phyloP scores from a whole-genome alignment of 352 stramenopile genomes.

The Phytophthora pinifolia region DNA sequence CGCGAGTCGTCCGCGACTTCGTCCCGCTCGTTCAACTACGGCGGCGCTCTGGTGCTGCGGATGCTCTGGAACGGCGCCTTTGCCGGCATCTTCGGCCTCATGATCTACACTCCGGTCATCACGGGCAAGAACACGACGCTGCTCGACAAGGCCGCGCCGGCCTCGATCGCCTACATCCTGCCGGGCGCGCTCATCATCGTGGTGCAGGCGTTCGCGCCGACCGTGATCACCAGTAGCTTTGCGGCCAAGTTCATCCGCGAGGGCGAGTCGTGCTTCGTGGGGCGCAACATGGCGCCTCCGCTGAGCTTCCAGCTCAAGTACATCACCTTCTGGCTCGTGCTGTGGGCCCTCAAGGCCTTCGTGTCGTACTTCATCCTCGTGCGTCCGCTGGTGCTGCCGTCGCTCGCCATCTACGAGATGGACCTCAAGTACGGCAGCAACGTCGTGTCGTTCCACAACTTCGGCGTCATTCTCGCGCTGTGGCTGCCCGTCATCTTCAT shows the following conservation, averaged over 20 bases:
- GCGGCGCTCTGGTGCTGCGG: constrained; percentile 51
- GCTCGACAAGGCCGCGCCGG: constrained; percentile 38
- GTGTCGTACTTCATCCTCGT: constrained; percentile 75
- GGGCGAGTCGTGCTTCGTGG: constrained; percentile 64
- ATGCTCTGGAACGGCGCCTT: constrained; percentile 71
- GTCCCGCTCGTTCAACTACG: constrained; percentile 63
- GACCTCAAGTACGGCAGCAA: constrained; percentile 54
- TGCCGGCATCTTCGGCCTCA: constrained; percentile 53
- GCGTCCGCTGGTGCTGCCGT: constrained; percentile 62
- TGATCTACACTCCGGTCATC: constrained; percentile 59
- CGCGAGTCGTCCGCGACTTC: constrained; percentile 43
- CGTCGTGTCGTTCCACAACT: constrained; percentile 71
- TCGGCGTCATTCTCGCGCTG: constrained; percentile 57
- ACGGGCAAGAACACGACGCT: constrained; percentile 37
- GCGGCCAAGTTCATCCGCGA: constrained; percentile 73
- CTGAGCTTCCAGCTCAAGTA: constrained; percentile 62
- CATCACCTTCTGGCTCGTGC: constrained; percentile 62
- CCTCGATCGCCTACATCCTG: constrained; percentile 40
- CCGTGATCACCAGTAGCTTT: constrained; percentile 52
- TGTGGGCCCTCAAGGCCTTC: constrained; percentile 62
- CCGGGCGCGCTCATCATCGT: constrained; percentile 46
- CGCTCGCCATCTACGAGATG: constrained; percentile 74
- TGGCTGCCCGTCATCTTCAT: constrained; percentile 74
- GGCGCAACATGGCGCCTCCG: constrained; percentile 68
- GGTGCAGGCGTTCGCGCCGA: constrained; percentile 43